Percentiles rank a stretch among this genome's conserved stretches.
Conservation (phyloP, 768 basidiomycete genomes). For the Epithele typhae region DNA sequence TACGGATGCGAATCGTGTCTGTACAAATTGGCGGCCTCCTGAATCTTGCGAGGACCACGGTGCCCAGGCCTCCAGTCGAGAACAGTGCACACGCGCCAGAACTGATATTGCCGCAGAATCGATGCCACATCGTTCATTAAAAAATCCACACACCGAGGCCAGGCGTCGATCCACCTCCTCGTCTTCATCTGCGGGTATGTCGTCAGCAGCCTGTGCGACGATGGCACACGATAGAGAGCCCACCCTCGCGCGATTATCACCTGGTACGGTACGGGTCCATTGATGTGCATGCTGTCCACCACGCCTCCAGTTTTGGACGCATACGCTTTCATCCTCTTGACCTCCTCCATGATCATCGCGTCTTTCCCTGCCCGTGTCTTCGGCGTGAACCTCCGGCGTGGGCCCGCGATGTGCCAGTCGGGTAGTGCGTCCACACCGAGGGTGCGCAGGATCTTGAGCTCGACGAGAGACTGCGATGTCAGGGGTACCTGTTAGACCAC, state of each 20-base stretch:
- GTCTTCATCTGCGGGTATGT: too few relatives aligned
- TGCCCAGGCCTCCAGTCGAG: too few relatives aligned
- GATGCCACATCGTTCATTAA: too few relatives aligned
- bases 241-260: conserved; percentile 6
- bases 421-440: conserved; percentile 24
- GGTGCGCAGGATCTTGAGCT: conserved; percentile 30
- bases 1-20: too few relatives aligned
- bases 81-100: too few relatives aligned
- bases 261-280: conserved; percentile 22
- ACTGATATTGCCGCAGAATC: too few relatives aligned
- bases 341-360: conserved; percentile 21
- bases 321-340: conserved; percentile 23
- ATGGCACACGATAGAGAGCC: too few relatives aligned
- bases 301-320: conserved; percentile 19
- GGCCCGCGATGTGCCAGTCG: conserved; percentile 20
- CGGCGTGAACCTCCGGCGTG: conserved; percentile 20
- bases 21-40: too few relatives aligned
- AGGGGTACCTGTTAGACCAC: neutral
- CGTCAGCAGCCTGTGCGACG: too few relatives aligned
- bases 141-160: too few relatives aligned
- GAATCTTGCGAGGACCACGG: too few relatives aligned
- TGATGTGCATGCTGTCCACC: conserved; percentile 26
- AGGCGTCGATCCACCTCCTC: too few relatives aligned
- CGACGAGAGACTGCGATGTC: conserved; percentile 28
- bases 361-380: conserved; percentile 23